These are phyloP conservation scores for Podospora appendiculata DNA, from an alignment of 495 filamentous ascomycete genomes.

Conservation along the genomic window DNA sequence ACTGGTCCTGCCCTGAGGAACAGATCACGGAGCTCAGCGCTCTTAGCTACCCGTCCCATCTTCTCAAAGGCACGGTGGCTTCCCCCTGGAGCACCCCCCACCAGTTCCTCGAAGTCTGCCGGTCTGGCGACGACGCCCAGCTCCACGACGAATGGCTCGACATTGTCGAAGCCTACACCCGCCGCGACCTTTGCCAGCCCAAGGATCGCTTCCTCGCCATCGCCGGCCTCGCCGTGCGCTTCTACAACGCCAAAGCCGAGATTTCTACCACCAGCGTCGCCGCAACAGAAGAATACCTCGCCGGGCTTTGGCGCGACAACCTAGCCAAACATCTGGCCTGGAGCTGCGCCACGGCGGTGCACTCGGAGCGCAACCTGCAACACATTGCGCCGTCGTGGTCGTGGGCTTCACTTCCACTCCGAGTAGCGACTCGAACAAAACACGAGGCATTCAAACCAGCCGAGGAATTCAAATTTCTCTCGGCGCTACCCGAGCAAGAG, in stretches of 20 bases:
- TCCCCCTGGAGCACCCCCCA: constrained; percentile 16
- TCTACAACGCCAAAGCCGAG: constrained; percentile 21
- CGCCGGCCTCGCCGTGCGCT: constrained; percentile 24
- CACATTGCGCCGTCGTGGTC: constrained; percentile 25
- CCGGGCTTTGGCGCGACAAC: constrained; percentile 21
- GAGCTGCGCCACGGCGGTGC: constrained; percentile 14
- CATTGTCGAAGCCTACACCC: constrained; percentile 24
- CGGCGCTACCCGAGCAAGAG: neutral
- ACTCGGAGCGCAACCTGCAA: constrained; percentile 10
- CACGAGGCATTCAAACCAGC: constrained; percentile 9
- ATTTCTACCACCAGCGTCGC: constrained; percentile 3
- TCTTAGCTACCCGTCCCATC: neutral
- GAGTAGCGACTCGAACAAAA: constrained; percentile 14
- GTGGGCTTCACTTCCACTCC: constrained; percentile 20
- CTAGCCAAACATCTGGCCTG: constrained; percentile 22
- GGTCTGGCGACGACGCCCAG: constrained; percentile 13
- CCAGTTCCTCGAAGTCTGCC: constrained; percentile 19
- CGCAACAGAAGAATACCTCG: constrained; percentile 18
- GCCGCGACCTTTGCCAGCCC: constrained; percentile 18
- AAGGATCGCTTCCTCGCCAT: constrained; percentile 24
- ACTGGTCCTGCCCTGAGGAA: constrained; percentile 24
- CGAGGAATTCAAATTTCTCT: constrained; percentile 16
- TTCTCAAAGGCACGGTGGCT: neutral
- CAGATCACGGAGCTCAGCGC: constrained; percentile 15
- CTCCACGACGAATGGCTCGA: constrained; percentile 26